Percentiles rank a stretch among this genome's conserved stretches.
Conservation (phyloP, 805 yeast genomes). For the Yarrowia osloensis region DNA sequence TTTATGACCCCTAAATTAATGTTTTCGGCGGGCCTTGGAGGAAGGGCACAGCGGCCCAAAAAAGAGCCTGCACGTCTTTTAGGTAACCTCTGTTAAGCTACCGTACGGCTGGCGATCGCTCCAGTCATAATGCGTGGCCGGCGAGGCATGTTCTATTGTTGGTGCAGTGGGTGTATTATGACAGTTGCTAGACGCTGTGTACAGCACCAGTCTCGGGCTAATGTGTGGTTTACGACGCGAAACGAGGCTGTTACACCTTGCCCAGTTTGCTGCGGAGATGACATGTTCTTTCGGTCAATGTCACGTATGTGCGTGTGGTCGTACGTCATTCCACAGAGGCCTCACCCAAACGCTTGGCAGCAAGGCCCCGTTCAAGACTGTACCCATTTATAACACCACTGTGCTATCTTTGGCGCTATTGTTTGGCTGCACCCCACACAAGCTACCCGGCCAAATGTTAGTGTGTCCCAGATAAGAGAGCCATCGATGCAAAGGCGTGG, state of each 20-base stretch:
- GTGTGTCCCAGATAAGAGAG: background rate
- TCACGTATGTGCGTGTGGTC: background rate
- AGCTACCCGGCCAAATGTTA: background rate
- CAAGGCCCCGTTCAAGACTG: constrained; percentile 1
- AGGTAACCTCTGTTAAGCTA: constrained; percentile 8
- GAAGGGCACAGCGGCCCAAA: background rate
- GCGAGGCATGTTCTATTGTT: constrained; percentile 9
- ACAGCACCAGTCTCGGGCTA: background rate
- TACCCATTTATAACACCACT: constrained; percentile 14
- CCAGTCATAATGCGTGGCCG: constrained; percentile 5
- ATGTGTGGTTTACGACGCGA: background rate
- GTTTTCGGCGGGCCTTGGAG: background rate
- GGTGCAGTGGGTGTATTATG: background rate
- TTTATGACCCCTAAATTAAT: background rate
- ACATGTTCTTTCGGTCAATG: background rate
- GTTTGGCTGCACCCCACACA: constrained; percentile 17
- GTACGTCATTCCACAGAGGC: background rate
- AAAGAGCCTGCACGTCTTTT: constrained; percentile 9
- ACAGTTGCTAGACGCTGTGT: background rate
- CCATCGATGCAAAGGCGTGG: too few relatives aligned
- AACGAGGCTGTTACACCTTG: background rate
- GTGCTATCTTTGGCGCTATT: constrained; percentile 23
- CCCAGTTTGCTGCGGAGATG: background rate
- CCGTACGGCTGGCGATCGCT: constrained; percentile 30
- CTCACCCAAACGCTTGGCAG: background rate